phyloP scores from a whole-genome alignment of 768 basidiomycete species.

The Leccinum ochraceum region DNA sequence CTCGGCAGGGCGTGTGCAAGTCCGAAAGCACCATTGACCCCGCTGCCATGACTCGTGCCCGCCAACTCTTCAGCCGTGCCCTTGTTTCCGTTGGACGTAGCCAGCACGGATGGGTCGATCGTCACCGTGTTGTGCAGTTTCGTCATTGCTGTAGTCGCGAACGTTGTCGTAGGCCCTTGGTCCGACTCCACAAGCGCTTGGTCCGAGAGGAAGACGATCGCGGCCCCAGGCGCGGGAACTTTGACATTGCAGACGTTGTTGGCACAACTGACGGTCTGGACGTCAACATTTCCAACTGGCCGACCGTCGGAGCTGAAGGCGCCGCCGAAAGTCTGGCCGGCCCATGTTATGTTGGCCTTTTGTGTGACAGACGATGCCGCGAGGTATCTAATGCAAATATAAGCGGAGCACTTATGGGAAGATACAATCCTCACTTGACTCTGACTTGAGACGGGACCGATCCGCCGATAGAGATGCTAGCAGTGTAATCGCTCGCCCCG shows the following conservation, averaged over 20 bases:
- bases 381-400: conserved; percentile 49
- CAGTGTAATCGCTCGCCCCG: conserved; percentile 54
- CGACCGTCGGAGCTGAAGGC: conserved; percentile 69
- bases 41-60: conserved; percentile 9
- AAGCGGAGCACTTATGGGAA: background rate
- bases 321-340: conserved; percentile 68
- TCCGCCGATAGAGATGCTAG: conserved; percentile 49
- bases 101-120: conserved; percentile 53
- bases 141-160: conserved; percentile 48
- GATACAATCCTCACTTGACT: conserved; percentile 46
- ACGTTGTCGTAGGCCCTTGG: conserved; percentile 45
- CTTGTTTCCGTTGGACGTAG: conserved; percentile 61
- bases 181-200: conserved; percentile 38
- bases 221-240: conserved; percentile 71
- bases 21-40: conserved; percentile 2
- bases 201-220: conserved; percentile 68
- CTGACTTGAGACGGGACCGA: conserved; percentile 49
- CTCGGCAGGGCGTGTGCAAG: conserved; percentile 13
- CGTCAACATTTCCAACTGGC: conserved; percentile 51
- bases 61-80: conserved; percentile 28
- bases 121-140: conserved; percentile 46
- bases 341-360: conserved; percentile 74
- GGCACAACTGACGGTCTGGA: conserved; percentile 61
- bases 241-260: conserved; percentile 57
- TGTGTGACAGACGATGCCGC: conserved; percentile 55